Evolutionary conservation across 768 basidiomycete species (phyloP).

Genomic region (Psilocybe cyanescens): DNA sequence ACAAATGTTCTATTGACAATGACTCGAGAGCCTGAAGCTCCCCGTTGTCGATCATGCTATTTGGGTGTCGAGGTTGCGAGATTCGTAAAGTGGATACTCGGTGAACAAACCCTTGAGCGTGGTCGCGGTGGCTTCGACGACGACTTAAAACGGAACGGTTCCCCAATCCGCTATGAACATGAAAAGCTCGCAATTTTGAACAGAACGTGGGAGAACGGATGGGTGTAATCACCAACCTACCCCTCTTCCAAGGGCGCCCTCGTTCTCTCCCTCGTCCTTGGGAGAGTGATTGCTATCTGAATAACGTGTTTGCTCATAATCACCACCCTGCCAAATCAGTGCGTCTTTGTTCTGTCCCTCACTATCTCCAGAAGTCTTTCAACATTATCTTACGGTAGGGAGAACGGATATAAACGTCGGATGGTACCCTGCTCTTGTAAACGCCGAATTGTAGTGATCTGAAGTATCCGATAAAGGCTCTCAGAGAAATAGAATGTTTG

Average conservation of each 20-base stretch:
- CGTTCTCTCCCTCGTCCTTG: slow-evolving; percentile 5
- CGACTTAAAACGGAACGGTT: slow-evolving; percentile 67
- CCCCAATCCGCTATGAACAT: slow-evolving; percentile 50
- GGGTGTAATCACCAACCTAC: slow-evolving; percentile 21
- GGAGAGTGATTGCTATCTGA: neutral
- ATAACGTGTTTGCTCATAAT: slow-evolving; percentile 69
- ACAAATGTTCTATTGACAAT: no score
- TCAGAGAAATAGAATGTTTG: slow-evolving; percentile 48
- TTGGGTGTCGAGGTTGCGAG: no score
- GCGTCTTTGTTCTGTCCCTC: slow-evolving; percentile 33
- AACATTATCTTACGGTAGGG: slow-evolving; percentile 64
- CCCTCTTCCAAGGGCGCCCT: neutral
- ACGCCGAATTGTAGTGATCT: slow-evolving; percentile 65
- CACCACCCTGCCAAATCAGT: slow-evolving; percentile 60
- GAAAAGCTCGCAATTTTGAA: neutral
- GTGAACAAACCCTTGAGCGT: slow-evolving; percentile 41
- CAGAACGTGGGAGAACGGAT: neutral
- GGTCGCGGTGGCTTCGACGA: slow-evolving; percentile 68
- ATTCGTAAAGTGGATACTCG: neutral
- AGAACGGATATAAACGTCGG: slow-evolving; percentile 72
- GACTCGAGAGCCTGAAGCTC: no score
- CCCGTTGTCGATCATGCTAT: no score
- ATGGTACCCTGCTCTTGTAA: slow-evolving; percentile 50
- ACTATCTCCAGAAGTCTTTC: slow-evolving; percentile 47
- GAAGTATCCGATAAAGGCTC: slow-evolving; percentile 37